Evolutionary conservation across 2,329 filamentous ascomycete genomes (phyloP), one percentile per base, ranked within the genome.

Genomic region (Graphilbum fragrans): DNA sequence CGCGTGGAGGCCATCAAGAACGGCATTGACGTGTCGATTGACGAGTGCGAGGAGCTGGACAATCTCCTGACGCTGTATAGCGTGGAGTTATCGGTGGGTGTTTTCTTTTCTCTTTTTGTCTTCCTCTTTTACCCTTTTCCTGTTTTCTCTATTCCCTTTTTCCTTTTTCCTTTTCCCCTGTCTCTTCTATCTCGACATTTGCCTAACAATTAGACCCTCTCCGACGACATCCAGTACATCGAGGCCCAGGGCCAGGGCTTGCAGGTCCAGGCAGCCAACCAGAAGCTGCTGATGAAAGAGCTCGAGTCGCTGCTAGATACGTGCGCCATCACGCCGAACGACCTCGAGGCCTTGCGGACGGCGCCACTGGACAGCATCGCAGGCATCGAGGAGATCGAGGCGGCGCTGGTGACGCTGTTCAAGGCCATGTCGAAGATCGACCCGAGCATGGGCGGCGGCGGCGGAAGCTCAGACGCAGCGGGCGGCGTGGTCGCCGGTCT

Each of bases 211-310:
- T 54, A 93, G 82, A 96, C 88, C 38, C 70, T 98, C 23, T 87
- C 88, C 43, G 90, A 96, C 38, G 92, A 98, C 53, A 93, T 98
- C 52, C 81, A 87, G 4, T 96, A 93, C 57, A 96, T 98, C 49
- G 92, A 98, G 64, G 87, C 92, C 2, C 92, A 98, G 60, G 88
- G 86, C 7, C 90, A 98, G 62, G 92, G 92, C 66, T 67, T 98
- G 37, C 92, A 98, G 55, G 90, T 98, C 7, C 92, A 96, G 61
- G 90, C 90, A 18, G 86, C 92, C 33, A 98, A 98, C 53, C 92
- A 98, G 58, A 94, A 94, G 58, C 72, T 94, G 22, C 72, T 98
- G 37, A 86, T 90, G 58, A 85, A 81, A 47, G 92, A 98, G 59
- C 72, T 98, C 2, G 80, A 93, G 57, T 83, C 81, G 27, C 68